phyloP scores from a whole-genome alignment of 768 basidiomycete species.

The Suillus lakei region DNA sequence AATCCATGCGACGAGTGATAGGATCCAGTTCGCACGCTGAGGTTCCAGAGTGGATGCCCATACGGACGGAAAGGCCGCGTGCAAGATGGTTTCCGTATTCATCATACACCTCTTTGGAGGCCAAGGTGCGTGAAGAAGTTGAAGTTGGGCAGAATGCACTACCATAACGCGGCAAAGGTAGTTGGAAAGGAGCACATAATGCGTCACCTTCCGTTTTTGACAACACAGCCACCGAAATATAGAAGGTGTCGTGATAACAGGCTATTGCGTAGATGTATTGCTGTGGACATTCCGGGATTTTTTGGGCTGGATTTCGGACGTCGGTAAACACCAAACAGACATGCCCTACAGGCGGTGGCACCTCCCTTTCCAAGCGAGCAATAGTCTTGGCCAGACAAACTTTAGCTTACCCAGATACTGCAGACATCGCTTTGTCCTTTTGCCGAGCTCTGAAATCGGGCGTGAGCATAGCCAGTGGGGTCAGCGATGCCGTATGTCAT shows the following conservation, averaged over 20 bases:
- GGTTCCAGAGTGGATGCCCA: slow-evolving; percentile 94
- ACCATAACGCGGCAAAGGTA: slow-evolving; percentile 86
- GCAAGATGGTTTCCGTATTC: slow-evolving; percentile 68
- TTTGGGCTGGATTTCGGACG: slow-evolving; percentile 92
- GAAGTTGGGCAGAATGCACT: slow-evolving; percentile 85
- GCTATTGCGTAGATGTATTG: slow-evolving; percentile 87
- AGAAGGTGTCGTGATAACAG: slow-evolving; percentile 88
- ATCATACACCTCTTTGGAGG: slow-evolving; percentile 77
- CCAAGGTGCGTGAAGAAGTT: slow-evolving; percentile 84
- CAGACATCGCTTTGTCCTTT: slow-evolving; percentile 88
- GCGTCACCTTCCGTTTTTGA: slow-evolving; percentile 99
- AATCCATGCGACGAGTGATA: slow-evolving; percentile 95
- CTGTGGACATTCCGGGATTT: slow-evolving; percentile 92
- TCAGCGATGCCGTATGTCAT: slow-evolving; percentile 98
- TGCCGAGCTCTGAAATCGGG: slow-evolving; percentile 73
- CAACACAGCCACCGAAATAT: slow-evolving; percentile 94
- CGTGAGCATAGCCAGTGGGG: slow-evolving; percentile 84
- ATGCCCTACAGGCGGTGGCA: slow-evolving; percentile 83
- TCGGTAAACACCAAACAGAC: slow-evolving; percentile 96
- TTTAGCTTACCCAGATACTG: slow-evolving; percentile 89
- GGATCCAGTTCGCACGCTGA: slow-evolving; percentile 92
- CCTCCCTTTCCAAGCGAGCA: slow-evolving; percentile 72
- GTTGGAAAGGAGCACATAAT: slow-evolving; percentile 98
- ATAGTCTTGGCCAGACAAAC: slow-evolving; percentile 58
- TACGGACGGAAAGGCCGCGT: slow-evolving; percentile 89